Conservation (phyloP, 2,329 filamentous ascomycete genomes). For the Aspergillus felis region DNA sequence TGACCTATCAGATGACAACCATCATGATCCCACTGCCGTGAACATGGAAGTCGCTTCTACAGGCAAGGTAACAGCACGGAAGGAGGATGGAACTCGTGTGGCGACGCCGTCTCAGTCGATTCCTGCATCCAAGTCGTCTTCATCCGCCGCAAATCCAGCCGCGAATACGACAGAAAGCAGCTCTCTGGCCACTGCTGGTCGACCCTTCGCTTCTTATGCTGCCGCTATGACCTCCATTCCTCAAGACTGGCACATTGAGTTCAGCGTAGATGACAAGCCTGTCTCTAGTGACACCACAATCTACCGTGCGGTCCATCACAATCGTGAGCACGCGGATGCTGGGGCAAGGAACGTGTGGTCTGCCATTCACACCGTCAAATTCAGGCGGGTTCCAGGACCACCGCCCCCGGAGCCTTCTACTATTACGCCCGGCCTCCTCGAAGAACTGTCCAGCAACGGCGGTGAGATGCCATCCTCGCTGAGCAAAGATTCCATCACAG, state of each 20-base stretch:
- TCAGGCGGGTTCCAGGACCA: constrained; percentile 78
- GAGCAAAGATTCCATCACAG: constrained; percentile 76
- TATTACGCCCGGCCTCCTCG: constrained; percentile 50
- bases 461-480: constrained; percentile 72
- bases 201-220: constrained; percentile 72
- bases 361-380: constrained; percentile 84
- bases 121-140: constrained; percentile 43
- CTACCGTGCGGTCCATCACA: constrained; percentile 85
- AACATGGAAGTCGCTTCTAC: constrained; percentile 84
- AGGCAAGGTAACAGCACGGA: constrained; percentile 83
- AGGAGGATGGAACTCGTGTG: constrained; percentile 85
- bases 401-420: constrained; percentile 68
- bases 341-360: constrained; percentile 81
- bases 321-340: constrained; percentile 55
- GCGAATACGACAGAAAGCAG: constrained; percentile 23
- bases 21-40: constrained; percentile 79
- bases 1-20: constrained; percentile 69
- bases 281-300: constrained; percentile 92
- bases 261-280: constrained; percentile 77
- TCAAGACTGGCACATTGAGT: constrained; percentile 97
- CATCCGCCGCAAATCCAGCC: constrained; percentile 24
- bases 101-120: constrained; percentile 69
- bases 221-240: constrained; percentile 75
- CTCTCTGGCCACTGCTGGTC: constrained; percentile 51
- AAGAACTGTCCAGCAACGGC: constrained; percentile 43